phyloP scores from a whole-genome alignment of 2,329 filamentous ascomycete species.

The Fusarium papillatum region DNA sequence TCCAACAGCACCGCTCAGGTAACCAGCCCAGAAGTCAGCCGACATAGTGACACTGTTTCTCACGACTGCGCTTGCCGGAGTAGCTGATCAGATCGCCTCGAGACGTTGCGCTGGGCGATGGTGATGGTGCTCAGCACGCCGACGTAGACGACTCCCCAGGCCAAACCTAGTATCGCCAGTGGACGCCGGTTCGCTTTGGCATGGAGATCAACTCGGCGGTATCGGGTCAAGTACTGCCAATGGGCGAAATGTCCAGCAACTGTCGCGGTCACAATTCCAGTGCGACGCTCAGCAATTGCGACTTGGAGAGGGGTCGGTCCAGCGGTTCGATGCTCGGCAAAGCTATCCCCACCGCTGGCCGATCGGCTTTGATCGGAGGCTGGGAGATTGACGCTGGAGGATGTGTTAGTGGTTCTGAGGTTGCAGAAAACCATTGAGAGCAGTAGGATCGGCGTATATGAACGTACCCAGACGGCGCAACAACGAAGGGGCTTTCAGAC shows the following conservation, averaged over 20 bases:
- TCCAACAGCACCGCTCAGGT: conserved; percentile 86
- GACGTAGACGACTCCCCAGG: conserved; percentile 41
- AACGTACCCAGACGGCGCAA: conserved; percentile 30
- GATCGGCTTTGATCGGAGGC: conserved; percentile 42
- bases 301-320: conserved; percentile 45
- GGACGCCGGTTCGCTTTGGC: conserved; percentile 32
- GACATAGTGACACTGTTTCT: conserved; percentile 69
- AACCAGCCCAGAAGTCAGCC: conserved; percentile 94
- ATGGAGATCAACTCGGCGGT: conserved; percentile 34
- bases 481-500: conserved; percentile 18
- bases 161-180: conserved; percentile 39
- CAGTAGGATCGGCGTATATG: conserved; percentile 9
- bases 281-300: conserved; percentile 39
- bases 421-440: neutral
- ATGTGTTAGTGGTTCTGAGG: conserved; percentile 35
- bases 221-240: conserved; percentile 41
- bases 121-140: conserved; percentile 41
- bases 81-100: conserved; percentile 21
- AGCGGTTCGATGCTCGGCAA: conserved; percentile 44
- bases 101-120: conserved; percentile 37
- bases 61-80: conserved; percentile 15
- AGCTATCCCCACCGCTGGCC: conserved; percentile 32
- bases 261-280: conserved; percentile 39
- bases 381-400: conserved; percentile 34
- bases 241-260: conserved; percentile 42